Evolutionary conservation across 2,329 filamentous ascomycete genomes (phyloP), one percentile per base, ranked within the genome.

Genomic region (Diaporthe eres): DNA sequence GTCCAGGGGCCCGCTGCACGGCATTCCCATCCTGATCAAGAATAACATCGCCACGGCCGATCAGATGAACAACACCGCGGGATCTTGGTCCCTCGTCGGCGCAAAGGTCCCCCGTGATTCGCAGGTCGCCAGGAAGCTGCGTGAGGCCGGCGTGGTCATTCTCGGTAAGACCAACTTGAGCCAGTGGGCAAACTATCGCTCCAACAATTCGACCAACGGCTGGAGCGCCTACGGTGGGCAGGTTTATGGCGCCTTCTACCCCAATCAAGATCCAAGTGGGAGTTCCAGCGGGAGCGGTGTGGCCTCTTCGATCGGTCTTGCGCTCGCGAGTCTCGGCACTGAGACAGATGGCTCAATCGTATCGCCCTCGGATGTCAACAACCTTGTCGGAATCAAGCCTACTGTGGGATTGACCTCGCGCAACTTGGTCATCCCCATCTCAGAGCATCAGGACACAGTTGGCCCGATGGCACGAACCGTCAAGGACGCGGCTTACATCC

Each of bases 311-410:
- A 82, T 94, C 31, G 92, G 91, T 0, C 86, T 94, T 2, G 90
- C 91, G 0, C 84, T 90, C 60, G 90, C 89, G 10, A 80, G 88
- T 7, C 80, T 94, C 3, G 92, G 92, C 9, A 90, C 92, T 0
- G 92, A 93, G 81, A 94, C 92, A 0, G 87, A 87, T 76, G 92
- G 92, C 4, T 92, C 89, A 25, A 93, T 94, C 72, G 80, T 93
- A 5, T 86, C 86, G 13, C 93, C 93, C 0, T 80, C 85, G 0
- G 79, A 82, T 58, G 70, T 77, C 7, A 93, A 90, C 83, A 92
- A 92, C 74, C 81, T 94, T 5, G 92, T 94, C 0, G 93, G 92
- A 0, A 91, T 94, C 79, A 93, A 92, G 82, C 91, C 92, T 0
- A 92, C 92, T 0, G 70, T 61, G 6, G 93, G 93, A 0, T 84